A percentile compares a stretch with the other conserved stretches of the same genome.
These are phyloP conservation scores for Vitis cinerea DNA, from an alignment of 164 flowering plant species.

Conservation along the genomic window DNA sequence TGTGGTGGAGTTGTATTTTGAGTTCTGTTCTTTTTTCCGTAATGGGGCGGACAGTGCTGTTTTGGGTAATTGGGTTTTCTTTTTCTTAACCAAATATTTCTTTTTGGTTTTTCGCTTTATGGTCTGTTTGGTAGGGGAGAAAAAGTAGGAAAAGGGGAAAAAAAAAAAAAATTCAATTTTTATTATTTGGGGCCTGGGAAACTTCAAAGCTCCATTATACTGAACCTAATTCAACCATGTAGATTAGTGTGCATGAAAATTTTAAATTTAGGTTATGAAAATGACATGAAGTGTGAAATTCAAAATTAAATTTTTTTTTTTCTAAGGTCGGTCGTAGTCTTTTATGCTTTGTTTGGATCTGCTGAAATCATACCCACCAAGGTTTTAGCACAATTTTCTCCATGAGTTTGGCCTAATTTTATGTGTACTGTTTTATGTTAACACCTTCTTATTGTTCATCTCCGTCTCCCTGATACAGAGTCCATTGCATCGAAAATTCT, in stretches of 20 bases:
- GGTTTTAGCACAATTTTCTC: background rate
- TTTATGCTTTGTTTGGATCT: background rate
- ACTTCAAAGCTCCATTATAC: no score
- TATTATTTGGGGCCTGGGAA: no score
- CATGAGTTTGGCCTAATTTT: background rate
- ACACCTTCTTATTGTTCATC: conserved; percentile 7
- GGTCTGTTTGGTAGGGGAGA: background rate
- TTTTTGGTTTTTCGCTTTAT: background rate
- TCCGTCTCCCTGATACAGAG: conserved; percentile 42
- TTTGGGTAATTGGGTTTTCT: background rate
- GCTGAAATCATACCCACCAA: background rate
- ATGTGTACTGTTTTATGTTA: background rate
- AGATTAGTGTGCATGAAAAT: no score
- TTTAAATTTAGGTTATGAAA: no score
- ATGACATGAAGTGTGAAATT: no score
- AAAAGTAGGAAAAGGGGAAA: background rate
- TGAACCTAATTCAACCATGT: no score
- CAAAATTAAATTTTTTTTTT: no score
- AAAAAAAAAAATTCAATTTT: no score
- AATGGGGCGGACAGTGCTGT: background rate
- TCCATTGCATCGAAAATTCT: conserved; percentile 60
- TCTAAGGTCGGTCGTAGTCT: background rate
- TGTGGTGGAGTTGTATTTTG: background rate
- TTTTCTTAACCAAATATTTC: background rate
- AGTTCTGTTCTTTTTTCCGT: background rate